Conservation (phyloP, 2,329 filamentous ascomycete genomes). For the Botrytis cinerea region DNA sequence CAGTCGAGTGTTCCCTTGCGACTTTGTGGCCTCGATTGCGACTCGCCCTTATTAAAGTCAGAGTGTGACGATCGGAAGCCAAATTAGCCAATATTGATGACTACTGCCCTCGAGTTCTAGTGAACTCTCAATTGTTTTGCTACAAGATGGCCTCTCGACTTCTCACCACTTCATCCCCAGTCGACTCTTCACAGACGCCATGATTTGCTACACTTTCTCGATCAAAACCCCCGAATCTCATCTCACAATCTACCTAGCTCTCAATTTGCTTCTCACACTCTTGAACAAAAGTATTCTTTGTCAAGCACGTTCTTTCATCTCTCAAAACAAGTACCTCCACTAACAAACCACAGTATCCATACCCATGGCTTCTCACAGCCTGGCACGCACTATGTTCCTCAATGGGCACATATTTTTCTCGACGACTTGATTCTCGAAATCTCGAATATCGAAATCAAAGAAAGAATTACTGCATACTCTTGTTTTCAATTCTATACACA, state of each 20-base stretch:
- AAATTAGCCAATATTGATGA: background rate
- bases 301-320: background rate
- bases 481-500: conserved; percentile 63
- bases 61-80: background rate
- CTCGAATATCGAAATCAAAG: conserved; percentile 52
- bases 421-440: conserved; percentile 56
- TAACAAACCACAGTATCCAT: conserved; percentile 50
- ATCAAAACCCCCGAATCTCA: background rate
- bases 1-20: background rate
- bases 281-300: background rate
- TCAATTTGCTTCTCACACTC: conserved; percentile 11
- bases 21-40: background rate
- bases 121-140: too few species aligned
- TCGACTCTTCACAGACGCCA: background rate
- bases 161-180: background rate
- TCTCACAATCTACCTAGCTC: background rate
- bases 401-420: conserved; percentile 55
- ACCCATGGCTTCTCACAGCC: conserved; percentile 62
- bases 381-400: conserved; percentile 60
- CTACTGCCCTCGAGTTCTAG: background rate
- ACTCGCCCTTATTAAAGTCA: background rate
- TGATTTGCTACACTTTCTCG: background rate
- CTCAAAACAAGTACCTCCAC: background rate
- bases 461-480: conserved; percentile 55
- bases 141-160: background rate